phyloP scores from a whole-genome alignment of 352 stramenopile genomes.

The Phytophthora constricta region DNA sequence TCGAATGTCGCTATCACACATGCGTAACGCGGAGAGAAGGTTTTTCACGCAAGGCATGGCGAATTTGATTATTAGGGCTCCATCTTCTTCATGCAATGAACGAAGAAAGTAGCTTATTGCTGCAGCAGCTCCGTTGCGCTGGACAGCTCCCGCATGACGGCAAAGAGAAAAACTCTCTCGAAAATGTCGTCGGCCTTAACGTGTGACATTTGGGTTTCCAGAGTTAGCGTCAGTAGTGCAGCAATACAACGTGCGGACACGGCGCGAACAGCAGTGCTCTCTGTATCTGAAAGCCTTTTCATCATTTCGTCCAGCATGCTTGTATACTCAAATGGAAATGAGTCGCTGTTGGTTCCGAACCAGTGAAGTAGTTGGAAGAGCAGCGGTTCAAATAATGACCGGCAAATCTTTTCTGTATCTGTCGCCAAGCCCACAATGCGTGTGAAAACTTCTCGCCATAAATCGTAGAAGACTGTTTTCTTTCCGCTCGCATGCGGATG shows the following conservation, averaged over 20 bases:
- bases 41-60: slow-evolving; percentile 72
- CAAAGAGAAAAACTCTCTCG: slow-evolving; percentile 79
- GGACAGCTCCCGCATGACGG: slow-evolving; percentile 59
- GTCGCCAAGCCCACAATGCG: slow-evolving; percentile 62
- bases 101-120: slow-evolving; percentile 77
- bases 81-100: slow-evolving; percentile 65
- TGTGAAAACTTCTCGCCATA: slow-evolving; percentile 64
- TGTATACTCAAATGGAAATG: slow-evolving; percentile 75
- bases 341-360: slow-evolving; percentile 60
- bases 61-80: slow-evolving; percentile 54
- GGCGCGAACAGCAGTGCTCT: slow-evolving; percentile 61
- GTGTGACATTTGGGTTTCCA: slow-evolving; percentile 41
- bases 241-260: slow-evolving; percentile 71
- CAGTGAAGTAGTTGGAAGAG: slow-evolving; percentile 79
- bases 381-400: slow-evolving; percentile 73
- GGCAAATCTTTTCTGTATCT: slow-evolving; percentile 75
- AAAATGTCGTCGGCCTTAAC: slow-evolving; percentile 62
- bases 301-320: slow-evolving; percentile 66
- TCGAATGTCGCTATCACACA: slow-evolving; percentile 55
- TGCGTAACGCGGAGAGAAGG: slow-evolving; percentile 66
- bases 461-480: slow-evolving; percentile 67
- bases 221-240: slow-evolving; percentile 47
- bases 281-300: slow-evolving; percentile 55
- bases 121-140: slow-evolving; percentile 69
- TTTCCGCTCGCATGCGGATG: slow-evolving; percentile 61